These are phyloP conservation scores for Huntiella bhutanensis DNA, from an alignment of 2,329 filamentous ascomycete genomes.

Conservation along the genomic window DNA sequence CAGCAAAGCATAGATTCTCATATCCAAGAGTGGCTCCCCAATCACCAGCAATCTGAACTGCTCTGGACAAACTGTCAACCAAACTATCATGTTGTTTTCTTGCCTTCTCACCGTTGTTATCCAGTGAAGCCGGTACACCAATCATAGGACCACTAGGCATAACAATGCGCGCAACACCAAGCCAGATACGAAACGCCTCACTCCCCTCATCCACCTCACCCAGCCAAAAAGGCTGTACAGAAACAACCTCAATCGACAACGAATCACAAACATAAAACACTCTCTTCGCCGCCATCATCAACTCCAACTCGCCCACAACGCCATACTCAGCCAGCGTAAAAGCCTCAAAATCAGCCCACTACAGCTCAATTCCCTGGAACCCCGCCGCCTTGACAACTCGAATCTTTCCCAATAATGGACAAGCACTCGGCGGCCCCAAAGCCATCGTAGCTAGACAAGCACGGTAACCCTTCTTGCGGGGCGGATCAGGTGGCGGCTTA, in stretches of 20 bases:
- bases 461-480: slow-evolving; percentile 3
- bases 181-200: slow-evolving; percentile 11
- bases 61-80: slow-evolving; percentile 5
- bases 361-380: slow-evolving; percentile 14
- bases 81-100: neutral
- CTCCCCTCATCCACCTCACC: slow-evolving; percentile 10
- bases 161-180: slow-evolving; percentile 11
- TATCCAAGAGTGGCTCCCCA: slow-evolving; percentile 12
- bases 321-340: slow-evolving; percentile 1
- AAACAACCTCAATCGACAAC: slow-evolving; percentile 12
- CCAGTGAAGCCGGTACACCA: slow-evolving; percentile 13
- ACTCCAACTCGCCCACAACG: neutral
- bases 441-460: slow-evolving; percentile 15
- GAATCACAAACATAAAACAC: neutral
- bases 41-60: slow-evolving; percentile 4
- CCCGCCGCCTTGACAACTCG: slow-evolving; percentile 9
- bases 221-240: slow-evolving; percentile 14
- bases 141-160: slow-evolving; percentile 12
- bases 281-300: neutral
- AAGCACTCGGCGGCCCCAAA: slow-evolving; percentile 11
- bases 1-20: slow-evolving; percentile 14
- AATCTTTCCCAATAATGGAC: slow-evolving; percentile 13
- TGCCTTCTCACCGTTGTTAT: neutral
- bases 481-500: neutral
- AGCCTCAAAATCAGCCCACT: slow-evolving; percentile 13